These are phyloP conservation scores for Solanum raphanifolium DNA, from an alignment of 257 asterid species.

Conservation along the genomic window DNA sequence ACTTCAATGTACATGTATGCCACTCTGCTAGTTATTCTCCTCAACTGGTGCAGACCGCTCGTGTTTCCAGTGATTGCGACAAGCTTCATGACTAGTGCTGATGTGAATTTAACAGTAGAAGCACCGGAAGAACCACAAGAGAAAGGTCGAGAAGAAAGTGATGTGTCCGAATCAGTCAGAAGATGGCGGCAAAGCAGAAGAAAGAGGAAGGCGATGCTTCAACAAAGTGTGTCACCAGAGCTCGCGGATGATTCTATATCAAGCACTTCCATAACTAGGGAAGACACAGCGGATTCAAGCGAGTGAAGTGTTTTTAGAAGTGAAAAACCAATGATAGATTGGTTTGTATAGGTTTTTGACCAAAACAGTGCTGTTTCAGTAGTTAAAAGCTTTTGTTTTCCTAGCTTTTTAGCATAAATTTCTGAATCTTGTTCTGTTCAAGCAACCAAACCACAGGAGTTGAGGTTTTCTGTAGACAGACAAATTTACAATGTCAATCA, in stretches of 20 bases:
- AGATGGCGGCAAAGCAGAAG: slow-evolving; percentile 40
- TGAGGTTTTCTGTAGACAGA: neutral
- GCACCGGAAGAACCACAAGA: slow-evolving; percentile 2
- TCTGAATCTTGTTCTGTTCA: neutral
- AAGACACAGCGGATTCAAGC: slow-evolving; percentile 4
- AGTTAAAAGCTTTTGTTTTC: neutral
- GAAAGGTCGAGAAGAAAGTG: slow-evolving; percentile 8
- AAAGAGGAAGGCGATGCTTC: slow-evolving; percentile 45
- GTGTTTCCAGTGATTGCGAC: slow-evolving; percentile 19
- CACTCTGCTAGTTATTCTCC: slow-evolving; percentile 24
- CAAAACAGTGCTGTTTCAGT: neutral
- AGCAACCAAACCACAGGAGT: neutral
- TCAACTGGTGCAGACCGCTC: slow-evolving; percentile 40
- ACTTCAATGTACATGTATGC: slow-evolving; percentile 35
- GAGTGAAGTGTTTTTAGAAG: neutral
- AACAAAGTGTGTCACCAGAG: slow-evolving; percentile 4
- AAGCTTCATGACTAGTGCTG: neutral
- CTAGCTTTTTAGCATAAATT: neutral
- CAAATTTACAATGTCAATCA: neutral
- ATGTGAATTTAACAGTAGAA: neutral
- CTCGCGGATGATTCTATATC: slow-evolving; percentile 15
- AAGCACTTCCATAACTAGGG: slow-evolving; percentile 27
- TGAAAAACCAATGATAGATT: neutral
- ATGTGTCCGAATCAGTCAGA: slow-evolving; percentile 18
- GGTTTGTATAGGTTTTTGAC: neutral